A percentile compares a stretch with the other conserved stretches of the same genome.
These are phyloP conservation scores for Usnea hakonensis DNA, from an alignment of 495 filamentous ascomycete genomes.

Conservation along the genomic window DNA sequence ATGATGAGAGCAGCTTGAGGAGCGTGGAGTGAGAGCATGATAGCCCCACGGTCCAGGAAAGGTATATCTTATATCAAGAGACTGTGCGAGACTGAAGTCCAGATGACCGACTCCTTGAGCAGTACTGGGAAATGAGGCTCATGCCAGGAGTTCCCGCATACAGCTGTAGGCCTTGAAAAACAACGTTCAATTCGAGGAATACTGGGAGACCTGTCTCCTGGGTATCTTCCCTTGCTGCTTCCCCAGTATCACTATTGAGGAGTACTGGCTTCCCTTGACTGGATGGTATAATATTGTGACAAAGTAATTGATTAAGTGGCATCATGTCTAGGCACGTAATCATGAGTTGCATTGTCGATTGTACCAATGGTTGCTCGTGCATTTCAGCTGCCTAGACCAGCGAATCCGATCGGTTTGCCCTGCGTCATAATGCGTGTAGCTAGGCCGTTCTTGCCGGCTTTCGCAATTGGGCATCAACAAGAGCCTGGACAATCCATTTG, in stretches of 20 bases:
- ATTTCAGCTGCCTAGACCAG: background rate
- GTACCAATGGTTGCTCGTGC: background rate
- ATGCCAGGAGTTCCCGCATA: background rate
- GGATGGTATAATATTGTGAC: too few species aligned
- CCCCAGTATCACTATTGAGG: background rate
- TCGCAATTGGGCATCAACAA: background rate
- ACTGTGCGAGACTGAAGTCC: background rate
- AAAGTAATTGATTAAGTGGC: background rate
- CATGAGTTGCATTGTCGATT: background rate
- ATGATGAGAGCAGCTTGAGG: slow-evolving; percentile 8
- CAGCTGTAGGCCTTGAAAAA: background rate
- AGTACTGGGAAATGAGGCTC: background rate
- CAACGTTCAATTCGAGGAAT: too few species aligned
- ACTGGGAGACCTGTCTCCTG: too few species aligned
- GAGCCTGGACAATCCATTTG: background rate
- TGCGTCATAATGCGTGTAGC: background rate
- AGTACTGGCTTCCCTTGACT: background rate
- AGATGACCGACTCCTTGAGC: slow-evolving; percentile 3
- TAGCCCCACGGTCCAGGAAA: background rate
- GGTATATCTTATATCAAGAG: background rate
- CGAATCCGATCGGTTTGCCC: background rate
- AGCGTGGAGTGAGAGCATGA: slow-evolving; percentile 7
- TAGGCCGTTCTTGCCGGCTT: background rate
- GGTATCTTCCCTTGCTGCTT: background rate
- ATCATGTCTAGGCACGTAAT: background rate